Percentiles rank a stretch among this genome's conserved stretches.
Evolutionary conservation across 1,284 basidiomycete species (phyloP).

Genomic region (Ustilago esculenta): DNA sequence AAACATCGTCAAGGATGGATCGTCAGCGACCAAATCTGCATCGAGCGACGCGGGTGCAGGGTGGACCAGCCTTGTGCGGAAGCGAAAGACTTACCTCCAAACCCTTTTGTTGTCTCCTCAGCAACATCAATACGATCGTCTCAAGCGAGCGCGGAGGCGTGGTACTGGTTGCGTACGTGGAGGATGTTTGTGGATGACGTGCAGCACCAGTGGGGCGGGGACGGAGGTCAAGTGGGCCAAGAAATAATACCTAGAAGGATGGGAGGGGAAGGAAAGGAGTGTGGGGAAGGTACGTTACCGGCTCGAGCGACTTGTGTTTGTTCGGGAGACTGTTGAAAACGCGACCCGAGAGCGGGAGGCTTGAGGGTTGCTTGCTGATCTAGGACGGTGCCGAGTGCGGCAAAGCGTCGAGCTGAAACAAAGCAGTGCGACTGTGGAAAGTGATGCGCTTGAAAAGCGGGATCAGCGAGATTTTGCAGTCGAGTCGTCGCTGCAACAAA

Average conservation of each 20-base stretch:
- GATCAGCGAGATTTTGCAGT: neutral
- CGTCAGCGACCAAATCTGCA: neutral
- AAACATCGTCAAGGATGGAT: neutral
- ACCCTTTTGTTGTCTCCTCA: constrained; percentile 44
- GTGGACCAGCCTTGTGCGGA: too few species aligned
- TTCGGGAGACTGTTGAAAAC: neutral
- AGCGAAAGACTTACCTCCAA: constrained; percentile 23
- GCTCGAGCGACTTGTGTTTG: too few species aligned
- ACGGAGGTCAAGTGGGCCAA: neutral
- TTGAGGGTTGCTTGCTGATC: neutral
- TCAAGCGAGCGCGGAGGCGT: constrained; percentile 12
- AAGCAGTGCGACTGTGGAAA: too few species aligned
- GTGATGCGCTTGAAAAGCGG: neutral
- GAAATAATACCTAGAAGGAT: neutral
- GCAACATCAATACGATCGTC: constrained; percentile 43
- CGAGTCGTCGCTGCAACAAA: too few species aligned
- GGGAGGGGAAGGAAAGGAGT: neutral
- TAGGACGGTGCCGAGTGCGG: neutral
- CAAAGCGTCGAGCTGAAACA: too few species aligned
- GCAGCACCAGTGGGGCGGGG: constrained; percentile 1
- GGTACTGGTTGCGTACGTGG: constrained; percentile 3
- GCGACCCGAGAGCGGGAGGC: neutral
- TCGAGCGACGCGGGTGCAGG: too few species aligned
- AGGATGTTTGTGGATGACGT: constrained; percentile 7
- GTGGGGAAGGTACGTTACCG: constrained; percentile 24